These are phyloP conservation scores for Globisporangium spinosum DNA, from an alignment of 352 stramenopile species.

Conservation along the genomic window DNA sequence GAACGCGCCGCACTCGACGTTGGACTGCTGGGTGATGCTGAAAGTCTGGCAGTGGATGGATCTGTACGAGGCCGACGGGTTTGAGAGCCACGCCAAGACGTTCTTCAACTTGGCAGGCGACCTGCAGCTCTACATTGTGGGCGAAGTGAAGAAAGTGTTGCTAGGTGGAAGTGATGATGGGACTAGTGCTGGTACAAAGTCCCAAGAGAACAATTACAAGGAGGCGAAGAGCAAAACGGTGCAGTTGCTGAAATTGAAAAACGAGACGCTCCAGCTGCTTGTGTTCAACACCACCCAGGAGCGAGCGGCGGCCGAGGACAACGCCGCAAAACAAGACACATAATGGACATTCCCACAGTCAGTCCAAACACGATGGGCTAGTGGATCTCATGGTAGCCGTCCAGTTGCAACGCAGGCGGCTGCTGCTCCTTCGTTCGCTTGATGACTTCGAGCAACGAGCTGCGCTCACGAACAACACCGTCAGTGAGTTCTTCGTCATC, in stretches of 20 bases:
- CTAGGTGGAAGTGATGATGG: not conserved
- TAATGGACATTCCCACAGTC: not conserved
- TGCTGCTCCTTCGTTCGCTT: slow-evolving; percentile 27
- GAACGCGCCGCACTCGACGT: slow-evolving; percentile 24
- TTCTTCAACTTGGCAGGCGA: slow-evolving; percentile 44
- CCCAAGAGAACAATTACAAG: slow-evolving; percentile 28
- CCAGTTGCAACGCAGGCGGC: slow-evolving; percentile 15
- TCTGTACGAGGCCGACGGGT: slow-evolving; percentile 46
- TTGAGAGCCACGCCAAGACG: slow-evolving; percentile 35
- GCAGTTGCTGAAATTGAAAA: slow-evolving; percentile 48
- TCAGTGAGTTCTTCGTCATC: not conserved
- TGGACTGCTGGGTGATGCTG: slow-evolving; percentile 39
- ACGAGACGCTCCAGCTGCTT: slow-evolving; percentile 60
- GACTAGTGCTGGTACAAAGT: slow-evolving; percentile 12
- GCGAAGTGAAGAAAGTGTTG: slow-evolving; percentile 21
- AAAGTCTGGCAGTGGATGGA: slow-evolving; percentile 55
- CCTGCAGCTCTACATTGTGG: slow-evolving; percentile 43
- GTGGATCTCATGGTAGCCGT: slow-evolving; percentile 37
- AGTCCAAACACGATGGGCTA: slow-evolving; percentile 4
- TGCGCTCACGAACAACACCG: not conserved
- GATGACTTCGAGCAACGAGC: slow-evolving; percentile 30
- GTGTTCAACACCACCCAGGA: slow-evolving; percentile 47
- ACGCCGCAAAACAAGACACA: slow-evolving; percentile 14
- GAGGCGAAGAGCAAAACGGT: slow-evolving; percentile 35
- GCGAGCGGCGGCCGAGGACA: slow-evolving; percentile 19